Evolutionary conservation across 1,139 yeast species (phyloP).

Genomic region (Debaryomyces psychrophilus): DNA sequence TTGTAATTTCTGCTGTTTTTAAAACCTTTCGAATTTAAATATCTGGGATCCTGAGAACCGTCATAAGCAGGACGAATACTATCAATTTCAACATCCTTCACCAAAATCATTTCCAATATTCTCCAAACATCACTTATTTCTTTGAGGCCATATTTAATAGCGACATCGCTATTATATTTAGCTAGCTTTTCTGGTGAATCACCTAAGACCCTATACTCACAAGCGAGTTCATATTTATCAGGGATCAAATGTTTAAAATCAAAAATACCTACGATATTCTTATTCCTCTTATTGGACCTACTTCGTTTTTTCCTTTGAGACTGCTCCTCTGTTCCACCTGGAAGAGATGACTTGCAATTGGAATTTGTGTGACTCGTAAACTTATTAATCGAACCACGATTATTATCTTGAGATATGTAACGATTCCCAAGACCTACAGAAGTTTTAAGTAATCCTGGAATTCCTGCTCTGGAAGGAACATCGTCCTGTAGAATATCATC

Average conservation of each 20-base stretch:
- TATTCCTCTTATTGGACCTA: slow-evolving; percentile 28
- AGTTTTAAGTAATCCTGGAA: slow-evolving; percentile 49
- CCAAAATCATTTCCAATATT: slow-evolving; percentile 52
- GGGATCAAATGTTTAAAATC: slow-evolving; percentile 78
- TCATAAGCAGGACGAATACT: slow-evolving; percentile 17
- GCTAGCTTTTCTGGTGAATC: slow-evolving; percentile 68
- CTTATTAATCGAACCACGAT: slow-evolving; percentile 26
- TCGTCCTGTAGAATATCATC: slow-evolving; percentile 52
- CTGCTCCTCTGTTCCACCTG: slow-evolving; percentile 19
- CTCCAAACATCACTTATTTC: slow-evolving; percentile 82
- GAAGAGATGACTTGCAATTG: slow-evolving; percentile 32
- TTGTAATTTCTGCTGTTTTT: neutral
- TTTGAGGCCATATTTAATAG: slow-evolving; percentile 60
- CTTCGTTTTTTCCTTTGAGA: slow-evolving; percentile 20
- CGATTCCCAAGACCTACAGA: slow-evolving; percentile 45
- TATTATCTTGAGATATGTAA: slow-evolving; percentile 22
- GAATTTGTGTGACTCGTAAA: slow-evolving; percentile 32
- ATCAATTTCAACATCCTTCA: slow-evolving; percentile 30
- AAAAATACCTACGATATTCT: slow-evolving; percentile 61
- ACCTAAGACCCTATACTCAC: slow-evolving; percentile 73
- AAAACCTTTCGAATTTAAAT: neutral
- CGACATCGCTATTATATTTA: slow-evolving; percentile 70
- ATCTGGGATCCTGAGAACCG: neutral
- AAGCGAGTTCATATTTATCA: slow-evolving; percentile 74
- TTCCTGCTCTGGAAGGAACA: slow-evolving; percentile 44